Evolutionary conservation across 768 basidiomycete genomes (phyloP).

Genomic region (Phylloporus arenicola): DNA sequence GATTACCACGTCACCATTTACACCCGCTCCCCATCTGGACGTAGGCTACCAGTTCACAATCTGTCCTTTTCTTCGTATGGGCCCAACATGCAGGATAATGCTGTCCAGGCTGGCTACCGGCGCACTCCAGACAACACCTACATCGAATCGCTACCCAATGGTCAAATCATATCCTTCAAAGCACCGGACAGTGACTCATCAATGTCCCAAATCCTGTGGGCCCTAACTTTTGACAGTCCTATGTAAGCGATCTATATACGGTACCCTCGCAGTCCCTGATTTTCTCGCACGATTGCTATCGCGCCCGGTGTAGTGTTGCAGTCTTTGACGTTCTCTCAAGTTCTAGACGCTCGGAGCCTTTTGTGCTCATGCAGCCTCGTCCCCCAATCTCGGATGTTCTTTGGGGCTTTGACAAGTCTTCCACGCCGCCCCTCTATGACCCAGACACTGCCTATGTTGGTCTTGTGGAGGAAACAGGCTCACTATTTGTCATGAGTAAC

Average conservation of each 20-base stretch:
- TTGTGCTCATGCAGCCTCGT: conserved; percentile 84
- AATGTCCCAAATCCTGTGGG: conserved; percentile 51
- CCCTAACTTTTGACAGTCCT: conserved; percentile 51
- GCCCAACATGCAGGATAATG: conserved; percentile 81
- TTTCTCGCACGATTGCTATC: background rate
- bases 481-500: conserved; percentile 83
- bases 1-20: conserved; percentile 90
- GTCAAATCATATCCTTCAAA: conserved; percentile 73
- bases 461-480: conserved; percentile 61
- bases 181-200: conserved; percentile 30
- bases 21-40: conserved; percentile 40
- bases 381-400: conserved; percentile 71
- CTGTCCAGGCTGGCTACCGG: conserved; percentile 65
- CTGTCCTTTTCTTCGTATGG: conserved; percentile 90
- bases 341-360: conserved; percentile 48
- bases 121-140: conserved; percentile 76
- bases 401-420: conserved; percentile 37
- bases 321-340: conserved; percentile 69
- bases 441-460: conserved; percentile 76
- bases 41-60: conserved; percentile 58
- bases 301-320: conserved; percentile 55
- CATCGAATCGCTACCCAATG: conserved; percentile 74
- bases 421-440: conserved; percentile 35
- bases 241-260: conserved; percentile 45
- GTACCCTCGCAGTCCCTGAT: conserved; percentile 1